phyloP scores from a whole-genome alignment of 139 green algal species.

The Haematococcus lacustris region DNA sequence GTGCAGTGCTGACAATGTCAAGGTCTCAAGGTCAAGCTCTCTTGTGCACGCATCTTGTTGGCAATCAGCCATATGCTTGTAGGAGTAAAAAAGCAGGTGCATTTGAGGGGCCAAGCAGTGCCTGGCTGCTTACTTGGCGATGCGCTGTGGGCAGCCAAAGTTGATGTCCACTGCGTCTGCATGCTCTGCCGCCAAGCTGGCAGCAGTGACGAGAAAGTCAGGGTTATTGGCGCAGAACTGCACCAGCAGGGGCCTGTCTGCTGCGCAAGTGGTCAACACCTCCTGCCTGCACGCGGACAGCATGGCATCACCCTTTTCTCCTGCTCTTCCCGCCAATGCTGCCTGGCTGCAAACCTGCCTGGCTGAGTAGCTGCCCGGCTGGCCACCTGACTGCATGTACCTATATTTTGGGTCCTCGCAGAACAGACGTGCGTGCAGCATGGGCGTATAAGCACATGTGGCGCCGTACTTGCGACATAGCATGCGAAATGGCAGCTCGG shows the following conservation, averaged over 20 bases:
- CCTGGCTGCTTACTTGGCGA: constrained; percentile 73
- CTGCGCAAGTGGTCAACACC: constrained; percentile 11
- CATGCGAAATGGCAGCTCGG: constrained; percentile 90
- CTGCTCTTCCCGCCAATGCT: background rate
- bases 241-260: constrained; percentile 83
- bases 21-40: too few species aligned
- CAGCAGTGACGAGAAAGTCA: constrained; percentile 70
- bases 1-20: too few species aligned
- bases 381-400: background rate
- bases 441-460: constrained; percentile 91
- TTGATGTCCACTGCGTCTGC: constrained; percentile 95
- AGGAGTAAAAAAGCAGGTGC: background rate
- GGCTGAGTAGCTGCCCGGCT: background rate
- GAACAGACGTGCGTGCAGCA: constrained; percentile 92
- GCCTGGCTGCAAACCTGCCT: background rate
- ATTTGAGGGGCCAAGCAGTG: constrained; percentile 1
- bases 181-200: constrained; percentile 52
- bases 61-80: too few species aligned
- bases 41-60: too few species aligned
- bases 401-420: constrained; percentile 70
- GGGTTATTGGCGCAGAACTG: constrained; percentile 99
- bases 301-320: background rate
- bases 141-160: constrained; percentile 92
- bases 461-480: constrained; percentile 84
- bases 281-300: constrained; percentile 1